Evolutionary conservation across 2,329 filamentous ascomycete genomes (phyloP), one percentile per base, ranked within the genome.

Genomic region (Ceratocystis diversiconidia): DNA sequence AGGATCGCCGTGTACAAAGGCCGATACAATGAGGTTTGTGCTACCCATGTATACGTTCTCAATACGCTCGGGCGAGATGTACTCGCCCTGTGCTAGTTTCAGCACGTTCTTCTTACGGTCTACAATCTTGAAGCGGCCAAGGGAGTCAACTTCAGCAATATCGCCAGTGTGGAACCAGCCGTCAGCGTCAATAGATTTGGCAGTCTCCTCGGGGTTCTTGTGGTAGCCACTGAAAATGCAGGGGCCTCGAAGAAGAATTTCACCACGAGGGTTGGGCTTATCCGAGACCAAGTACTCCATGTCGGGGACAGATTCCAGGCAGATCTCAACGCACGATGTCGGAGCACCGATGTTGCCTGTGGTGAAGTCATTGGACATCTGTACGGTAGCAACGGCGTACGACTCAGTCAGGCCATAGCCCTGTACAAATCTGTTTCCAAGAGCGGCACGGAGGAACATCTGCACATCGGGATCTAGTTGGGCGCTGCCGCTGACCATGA

Each of bases 81-180:
- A 99, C 78, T 99, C 94, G 74, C 94, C 94, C 76, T 99, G 94
- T 0, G 92, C 87, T 65, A 99, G 84, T 82, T 99, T 99, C 73
- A 99, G 85, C n/a, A 99, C 90, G 76, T 97, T 97, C 87, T 99
- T 99, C 77, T 91, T 87, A 71, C 94, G 91, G 76, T 99, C 94
- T 71, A 99, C 87, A 75, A 99, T 95, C 76, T 84, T 86, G 79
- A 97, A 87, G 68, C 92, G 89, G 68, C 94, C 94, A 72, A 89
- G 76, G 70, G 85, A 85, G 75, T 99, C 94, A 28, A 99, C 80
- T 69, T 86, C 83, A 72, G 85, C 90, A 70, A 99, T 92, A 72
- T 99, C 94, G 65, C 94, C 94, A 0, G 91, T 96, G 74, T 89
- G 88, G 83, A 99, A 97, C 94, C 94, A 99, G 68, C 94, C 94